These are phyloP conservation scores for Strigomonas galati DNA, from an alignment of 208 protist species.

Conservation along the genomic window DNA sequence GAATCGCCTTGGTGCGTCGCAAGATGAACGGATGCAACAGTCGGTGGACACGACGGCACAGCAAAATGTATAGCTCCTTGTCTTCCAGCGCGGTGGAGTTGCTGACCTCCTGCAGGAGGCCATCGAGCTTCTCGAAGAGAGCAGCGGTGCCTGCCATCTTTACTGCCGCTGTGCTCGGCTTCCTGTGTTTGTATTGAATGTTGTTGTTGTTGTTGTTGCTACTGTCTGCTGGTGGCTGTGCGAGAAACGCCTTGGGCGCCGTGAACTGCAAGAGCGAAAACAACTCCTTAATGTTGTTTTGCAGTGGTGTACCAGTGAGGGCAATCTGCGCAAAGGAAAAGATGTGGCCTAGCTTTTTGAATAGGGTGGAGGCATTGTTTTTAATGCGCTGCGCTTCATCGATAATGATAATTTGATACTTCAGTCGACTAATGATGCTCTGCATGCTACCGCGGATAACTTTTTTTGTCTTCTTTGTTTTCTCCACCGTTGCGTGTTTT, in stretches of 20 bases:
- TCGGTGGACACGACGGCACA: constrained; percentile 43
- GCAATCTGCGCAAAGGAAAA: constrained; percentile 31
- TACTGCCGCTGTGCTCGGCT: neutral
- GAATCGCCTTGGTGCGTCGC: constrained; percentile 33
- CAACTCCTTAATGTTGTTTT: constrained; percentile 94
- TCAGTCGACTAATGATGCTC: constrained; percentile 39
- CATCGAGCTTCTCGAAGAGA: constrained; percentile 43
- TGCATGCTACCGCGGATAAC: constrained; percentile 8
- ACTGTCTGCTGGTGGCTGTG: neutral
- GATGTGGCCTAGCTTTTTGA: constrained; percentile 37
- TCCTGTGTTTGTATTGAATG: neutral
- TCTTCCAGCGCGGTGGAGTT: constrained; percentile 30
- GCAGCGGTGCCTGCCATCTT: constrained; percentile 12
- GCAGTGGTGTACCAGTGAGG: constrained; percentile 89
- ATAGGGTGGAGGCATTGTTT: constrained; percentile 34
- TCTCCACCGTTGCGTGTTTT: too few species aligned
- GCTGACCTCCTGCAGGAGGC: constrained; percentile 25
- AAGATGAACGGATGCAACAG: constrained; percentile 48
- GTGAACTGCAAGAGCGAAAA: constrained; percentile 92
- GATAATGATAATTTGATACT: constrained; percentile 82
- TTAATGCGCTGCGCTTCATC: constrained; percentile 95
- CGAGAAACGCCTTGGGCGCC: constrained; percentile 59
- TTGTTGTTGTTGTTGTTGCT: neutral
- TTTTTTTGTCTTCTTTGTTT: too few species aligned
- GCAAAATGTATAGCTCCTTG: constrained; percentile 31